These are phyloP conservation scores for Claviceps sp. DNA, from an alignment of 2,329 filamentous ascomycete species.

Conservation along the genomic window DNA sequence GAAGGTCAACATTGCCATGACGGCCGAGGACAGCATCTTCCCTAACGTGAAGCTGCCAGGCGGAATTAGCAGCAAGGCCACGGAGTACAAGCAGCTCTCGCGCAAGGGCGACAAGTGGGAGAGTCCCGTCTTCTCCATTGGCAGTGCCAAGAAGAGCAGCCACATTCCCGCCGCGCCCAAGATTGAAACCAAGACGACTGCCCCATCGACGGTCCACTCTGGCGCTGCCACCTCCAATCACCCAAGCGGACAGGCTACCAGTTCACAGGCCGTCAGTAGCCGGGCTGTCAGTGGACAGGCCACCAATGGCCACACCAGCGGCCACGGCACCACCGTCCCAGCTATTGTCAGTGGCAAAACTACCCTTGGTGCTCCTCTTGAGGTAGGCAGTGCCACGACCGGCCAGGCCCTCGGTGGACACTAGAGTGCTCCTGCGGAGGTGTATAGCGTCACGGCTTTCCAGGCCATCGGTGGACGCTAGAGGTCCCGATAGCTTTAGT, in stretches of 20 bases:
- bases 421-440: constrained; percentile 5
- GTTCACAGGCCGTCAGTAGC: too few relatives aligned
- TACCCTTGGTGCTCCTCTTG: background rate
- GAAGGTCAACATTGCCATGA: constrained; percentile 42
- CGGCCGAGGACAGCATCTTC: constrained; percentile 81
- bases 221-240: too few relatives aligned
- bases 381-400: constrained; percentile 1
- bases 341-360: constrained; percentile 5
- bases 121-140: constrained; percentile 84
- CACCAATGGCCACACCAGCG: constrained; percentile 9
- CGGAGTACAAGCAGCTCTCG: constrained; percentile 81
- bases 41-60: constrained; percentile 67
- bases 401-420: constrained; percentile 5
- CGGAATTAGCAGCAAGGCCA: constrained; percentile 85
- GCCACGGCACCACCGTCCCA: constrained; percentile 9
- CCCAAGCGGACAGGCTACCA: too few relatives aligned
- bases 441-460: too few relatives aligned
- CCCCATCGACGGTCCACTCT: constrained; percentile 7
- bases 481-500: constrained; percentile 6
- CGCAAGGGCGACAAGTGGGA: constrained; percentile 87
- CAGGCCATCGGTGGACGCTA: constrained; percentile 8
- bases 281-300: background rate
- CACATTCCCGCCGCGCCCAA: constrained; percentile 52
- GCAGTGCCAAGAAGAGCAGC: constrained; percentile 57
- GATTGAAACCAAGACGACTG: constrained; percentile 31